phyloP scores from a whole-genome alignment of 1,139 yeast genomes.

The Magnusiomyces suaveolens region DNA sequence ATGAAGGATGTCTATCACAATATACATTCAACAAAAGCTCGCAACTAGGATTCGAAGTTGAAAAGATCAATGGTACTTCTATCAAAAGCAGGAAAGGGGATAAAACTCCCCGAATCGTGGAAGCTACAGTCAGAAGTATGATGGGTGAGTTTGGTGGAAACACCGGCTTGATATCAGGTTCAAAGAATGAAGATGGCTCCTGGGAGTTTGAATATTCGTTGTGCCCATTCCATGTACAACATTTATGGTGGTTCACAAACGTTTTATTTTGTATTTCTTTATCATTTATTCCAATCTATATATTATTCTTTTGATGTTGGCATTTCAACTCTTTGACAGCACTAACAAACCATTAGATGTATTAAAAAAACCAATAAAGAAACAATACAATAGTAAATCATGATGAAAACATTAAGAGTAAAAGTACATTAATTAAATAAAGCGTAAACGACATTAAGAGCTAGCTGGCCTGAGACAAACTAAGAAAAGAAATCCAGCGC shows the following conservation, averaged over 20 bases:
- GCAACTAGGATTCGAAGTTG: slow-evolving; percentile 40
- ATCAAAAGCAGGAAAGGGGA: slow-evolving; percentile 1
- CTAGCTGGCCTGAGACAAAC: neutral
- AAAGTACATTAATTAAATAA: neutral
- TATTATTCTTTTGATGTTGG: neutral
- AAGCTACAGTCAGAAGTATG: slow-evolving; percentile 80
- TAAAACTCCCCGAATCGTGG: slow-evolving; percentile 43
- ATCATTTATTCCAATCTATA: neutral
- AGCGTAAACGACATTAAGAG: neutral
- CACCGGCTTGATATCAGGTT: slow-evolving; percentile 74
- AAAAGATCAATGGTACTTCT: slow-evolving; percentile 18
- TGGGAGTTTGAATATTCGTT: slow-evolving; percentile 65
- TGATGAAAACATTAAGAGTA: neutral
- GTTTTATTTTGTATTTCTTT: slow-evolving; percentile 32
- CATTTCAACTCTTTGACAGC: too few relatives aligned
- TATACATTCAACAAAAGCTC: slow-evolving; percentile 12
- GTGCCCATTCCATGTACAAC: slow-evolving; percentile 83
- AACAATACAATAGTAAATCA: too few relatives aligned
- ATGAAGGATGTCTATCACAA: slow-evolving; percentile 66
- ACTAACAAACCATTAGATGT: too few relatives aligned
- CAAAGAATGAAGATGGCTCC: slow-evolving; percentile 25
- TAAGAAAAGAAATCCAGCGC: neutral
- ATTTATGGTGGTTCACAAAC: slow-evolving; percentile 90
- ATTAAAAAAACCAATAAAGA: too few relatives aligned
- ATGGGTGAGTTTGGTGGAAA: slow-evolving; percentile 96